Conservation (phyloP, 177 flowering plant species). For the Vitis hybrid region DNA sequence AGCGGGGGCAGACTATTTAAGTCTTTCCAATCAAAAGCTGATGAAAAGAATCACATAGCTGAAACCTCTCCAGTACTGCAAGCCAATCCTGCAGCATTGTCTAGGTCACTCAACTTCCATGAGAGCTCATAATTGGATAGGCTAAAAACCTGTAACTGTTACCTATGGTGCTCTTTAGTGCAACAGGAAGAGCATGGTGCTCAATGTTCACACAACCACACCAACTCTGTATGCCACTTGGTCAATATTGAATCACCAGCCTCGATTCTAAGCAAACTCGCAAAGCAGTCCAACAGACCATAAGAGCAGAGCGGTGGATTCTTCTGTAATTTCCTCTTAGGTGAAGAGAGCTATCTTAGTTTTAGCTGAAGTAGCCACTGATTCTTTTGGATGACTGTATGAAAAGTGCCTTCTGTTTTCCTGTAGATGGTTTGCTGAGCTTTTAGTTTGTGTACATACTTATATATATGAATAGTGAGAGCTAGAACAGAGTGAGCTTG, state of each 20-base stretch:
- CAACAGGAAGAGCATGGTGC: background rate
- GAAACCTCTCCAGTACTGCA: constrained; percentile 34
- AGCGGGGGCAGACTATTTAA: constrained; percentile 35
- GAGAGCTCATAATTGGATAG: constrained; percentile 33
- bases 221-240: background rate
- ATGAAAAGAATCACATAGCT: constrained; percentile 16
- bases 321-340: background rate
- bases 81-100: constrained; percentile 56
- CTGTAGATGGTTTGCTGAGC: constrained; percentile 13
- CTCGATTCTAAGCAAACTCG: background rate
- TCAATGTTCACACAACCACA: background rate
- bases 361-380: constrained; percentile 16
- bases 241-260: background rate
- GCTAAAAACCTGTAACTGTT: background rate
- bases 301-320: background rate
- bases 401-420: constrained; percentile 2
- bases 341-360: background rate
- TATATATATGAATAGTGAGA: constrained; percentile 14
- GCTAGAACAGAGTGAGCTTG: constrained; percentile 14
- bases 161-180: background rate
- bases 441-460: constrained; percentile 23
- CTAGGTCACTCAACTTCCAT: constrained; percentile 46
- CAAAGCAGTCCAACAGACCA: constrained; percentile 2
- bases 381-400: constrained; percentile 3
- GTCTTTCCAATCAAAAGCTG: constrained; percentile 31